Percentiles rank a stretch among this genome's conserved stretches.
Evolutionary conservation across 306 rosid species (phyloP).

Genomic region (Cucumis melo): DNA sequence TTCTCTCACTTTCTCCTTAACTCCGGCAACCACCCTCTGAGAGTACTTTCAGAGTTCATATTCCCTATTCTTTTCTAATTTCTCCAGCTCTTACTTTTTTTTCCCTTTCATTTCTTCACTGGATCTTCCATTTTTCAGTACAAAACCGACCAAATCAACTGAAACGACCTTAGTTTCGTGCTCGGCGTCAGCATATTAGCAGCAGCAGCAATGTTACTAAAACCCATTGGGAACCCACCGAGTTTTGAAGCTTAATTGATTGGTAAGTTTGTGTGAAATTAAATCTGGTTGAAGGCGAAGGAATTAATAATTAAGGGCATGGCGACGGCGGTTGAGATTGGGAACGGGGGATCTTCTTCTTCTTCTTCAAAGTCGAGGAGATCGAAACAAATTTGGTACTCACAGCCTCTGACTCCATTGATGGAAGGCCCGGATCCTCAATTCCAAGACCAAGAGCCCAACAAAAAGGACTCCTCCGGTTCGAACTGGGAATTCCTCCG

Average conservation of each 20-base stretch:
- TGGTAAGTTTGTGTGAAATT: background rate
- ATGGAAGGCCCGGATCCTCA: conserved; percentile 94
- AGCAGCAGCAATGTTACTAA: too few species aligned
- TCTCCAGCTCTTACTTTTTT: too few species aligned
- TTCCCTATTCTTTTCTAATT: too few species aligned
- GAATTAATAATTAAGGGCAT: background rate
- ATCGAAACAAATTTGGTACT: conserved; percentile 56
- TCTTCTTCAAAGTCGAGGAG: conserved; percentile 45
- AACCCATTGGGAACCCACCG: too few species aligned
- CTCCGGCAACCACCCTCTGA: too few species aligned
- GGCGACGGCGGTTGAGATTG: conserved; percentile 4
- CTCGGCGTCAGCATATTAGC: too few species aligned
- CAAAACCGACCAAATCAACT: too few species aligned
- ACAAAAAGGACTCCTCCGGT: conserved; percentile 53
- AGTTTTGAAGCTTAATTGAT: background rate
- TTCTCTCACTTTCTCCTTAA: too few species aligned
- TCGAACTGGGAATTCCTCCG: conserved; percentile 67
- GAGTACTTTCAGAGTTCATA: too few species aligned
- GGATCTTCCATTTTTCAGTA: too few species aligned
- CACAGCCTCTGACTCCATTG: conserved; percentile 80
- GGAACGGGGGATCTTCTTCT: conserved; percentile 16
- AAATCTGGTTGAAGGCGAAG: background rate
- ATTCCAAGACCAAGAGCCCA: conserved; percentile 59
- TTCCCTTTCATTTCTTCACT: too few species aligned
- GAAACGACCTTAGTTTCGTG: too few species aligned